Conservation (phyloP, 2,329 filamentous ascomycete species). For the Fusarium beomiforme region DNA sequence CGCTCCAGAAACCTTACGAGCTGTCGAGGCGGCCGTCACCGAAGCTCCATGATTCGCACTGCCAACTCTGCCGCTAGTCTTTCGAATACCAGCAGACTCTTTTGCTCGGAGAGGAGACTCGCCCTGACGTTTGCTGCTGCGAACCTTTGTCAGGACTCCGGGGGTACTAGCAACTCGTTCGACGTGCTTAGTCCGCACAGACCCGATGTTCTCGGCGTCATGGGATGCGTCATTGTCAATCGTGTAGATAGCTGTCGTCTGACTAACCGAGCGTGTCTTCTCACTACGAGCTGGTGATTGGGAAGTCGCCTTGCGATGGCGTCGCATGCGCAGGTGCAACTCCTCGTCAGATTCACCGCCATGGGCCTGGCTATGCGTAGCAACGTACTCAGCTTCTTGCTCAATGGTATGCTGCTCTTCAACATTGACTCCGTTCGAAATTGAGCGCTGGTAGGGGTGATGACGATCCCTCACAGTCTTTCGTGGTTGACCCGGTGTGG, state of each 20-base stretch:
- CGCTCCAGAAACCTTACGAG: constrained; percentile 64
- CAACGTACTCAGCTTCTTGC: constrained; percentile 69
- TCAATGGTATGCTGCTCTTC: constrained; percentile 64
- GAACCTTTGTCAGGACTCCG: constrained; percentile 71
- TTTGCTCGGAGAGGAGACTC: constrained; percentile 63
- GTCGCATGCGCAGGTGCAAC: constrained; percentile 78
- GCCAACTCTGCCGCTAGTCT: constrained; percentile 73
- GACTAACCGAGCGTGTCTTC: constrained; percentile 77
- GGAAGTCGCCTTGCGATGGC: constrained; percentile 70
- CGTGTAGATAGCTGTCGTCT: constrained; percentile 74
- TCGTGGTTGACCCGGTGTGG: constrained; percentile 93
- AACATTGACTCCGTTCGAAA: constrained; percentile 54
- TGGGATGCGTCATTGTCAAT: constrained; percentile 75
- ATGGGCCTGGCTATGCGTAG: constrained; percentile 69
- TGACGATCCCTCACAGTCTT: constrained; percentile 86
- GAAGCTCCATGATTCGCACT: constrained; percentile 61
- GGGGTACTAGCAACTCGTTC: constrained; percentile 65
- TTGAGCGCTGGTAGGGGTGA: constrained; percentile 74
- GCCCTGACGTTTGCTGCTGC: constrained; percentile 65
- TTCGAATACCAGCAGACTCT: constrained; percentile 66
- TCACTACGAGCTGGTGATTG: constrained; percentile 69
- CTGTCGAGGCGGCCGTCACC: constrained; percentile 55
- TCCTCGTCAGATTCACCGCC: constrained; percentile 84
- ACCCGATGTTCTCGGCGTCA: constrained; percentile 76
- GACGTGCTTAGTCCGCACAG: constrained; percentile 67